Evolutionary conservation across 2,329 filamentous ascomycete species (phyloP).

Genomic region (Capronia coronata): DNA sequence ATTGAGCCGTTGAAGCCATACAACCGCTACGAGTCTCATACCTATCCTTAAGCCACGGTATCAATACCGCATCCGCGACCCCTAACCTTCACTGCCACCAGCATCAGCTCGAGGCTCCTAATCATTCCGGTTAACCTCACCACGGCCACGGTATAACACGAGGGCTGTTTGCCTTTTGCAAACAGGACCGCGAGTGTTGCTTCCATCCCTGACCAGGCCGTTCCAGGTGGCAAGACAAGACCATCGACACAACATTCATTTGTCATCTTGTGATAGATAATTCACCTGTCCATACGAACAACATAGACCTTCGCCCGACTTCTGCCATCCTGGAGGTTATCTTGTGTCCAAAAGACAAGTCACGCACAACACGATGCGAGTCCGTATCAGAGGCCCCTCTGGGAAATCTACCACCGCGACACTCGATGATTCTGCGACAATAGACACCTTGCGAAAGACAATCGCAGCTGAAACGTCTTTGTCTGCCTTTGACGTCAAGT

Average conservation of each 20-base stretch:
- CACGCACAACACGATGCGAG: conserved; percentile 50
- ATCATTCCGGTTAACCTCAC: too few species aligned
- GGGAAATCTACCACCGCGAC: conserved; percentile 62
- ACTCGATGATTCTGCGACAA: conserved; percentile 57
- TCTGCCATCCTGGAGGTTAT: background rate
- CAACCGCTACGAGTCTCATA: too few species aligned
- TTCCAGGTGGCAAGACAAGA: conserved; percentile 12
- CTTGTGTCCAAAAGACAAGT: background rate
- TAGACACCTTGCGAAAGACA: conserved; percentile 37
- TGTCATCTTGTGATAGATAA: background rate
- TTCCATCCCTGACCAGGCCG: conserved; percentile 8
- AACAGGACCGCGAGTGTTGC: background rate
- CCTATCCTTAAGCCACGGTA: too few species aligned
- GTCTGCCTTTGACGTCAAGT: conserved; percentile 66
- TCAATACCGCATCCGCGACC: too few species aligned
- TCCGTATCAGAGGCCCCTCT: conserved; percentile 67
- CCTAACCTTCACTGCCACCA: too few species aligned
- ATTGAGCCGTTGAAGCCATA: too few species aligned
- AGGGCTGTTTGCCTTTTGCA: background rate
- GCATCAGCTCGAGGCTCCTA: too few species aligned
- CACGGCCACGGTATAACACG: too few species aligned
- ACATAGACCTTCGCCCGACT: background rate
- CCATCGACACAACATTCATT: background rate
- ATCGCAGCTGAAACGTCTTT: conserved; percentile 58
- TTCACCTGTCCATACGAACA: background rate